Evolutionary conservation across 495 filamentous ascomycete genomes (phyloP).

Genomic region (Bacidia gigantensis): DNA sequence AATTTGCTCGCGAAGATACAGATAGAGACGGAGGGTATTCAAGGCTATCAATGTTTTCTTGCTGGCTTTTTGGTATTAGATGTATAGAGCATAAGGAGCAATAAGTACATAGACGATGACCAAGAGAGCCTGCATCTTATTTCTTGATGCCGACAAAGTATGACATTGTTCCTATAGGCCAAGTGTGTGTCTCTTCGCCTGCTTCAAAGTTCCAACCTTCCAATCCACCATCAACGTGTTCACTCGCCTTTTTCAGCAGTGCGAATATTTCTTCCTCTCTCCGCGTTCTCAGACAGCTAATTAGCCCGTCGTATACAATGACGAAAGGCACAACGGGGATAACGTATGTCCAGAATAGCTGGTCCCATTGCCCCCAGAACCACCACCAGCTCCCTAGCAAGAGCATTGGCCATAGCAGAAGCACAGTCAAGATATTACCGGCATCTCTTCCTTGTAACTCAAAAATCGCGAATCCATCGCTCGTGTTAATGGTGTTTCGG

Average conservation of each 20-base stretch:
- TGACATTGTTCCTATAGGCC: slow-evolving; percentile 16
- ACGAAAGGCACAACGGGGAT: slow-evolving; percentile 51
- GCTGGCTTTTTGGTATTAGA: too few species aligned
- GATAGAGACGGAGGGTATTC: too few species aligned
- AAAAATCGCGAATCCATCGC: slow-evolving; percentile 59
- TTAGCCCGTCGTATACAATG: slow-evolving; percentile 50
- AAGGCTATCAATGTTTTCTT: too few species aligned
- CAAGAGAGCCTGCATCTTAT: too few species aligned
- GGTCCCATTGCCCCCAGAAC: slow-evolving; percentile 43
- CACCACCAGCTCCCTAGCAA: slow-evolving; percentile 42
- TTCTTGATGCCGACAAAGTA: slow-evolving; percentile 19
- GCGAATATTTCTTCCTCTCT: slow-evolving; percentile 47
- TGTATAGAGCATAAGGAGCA: too few species aligned
- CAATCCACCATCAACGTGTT: slow-evolving; percentile 22
- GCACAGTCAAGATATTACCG: slow-evolving; percentile 38
- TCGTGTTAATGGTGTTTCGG: slow-evolving; percentile 44
- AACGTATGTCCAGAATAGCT: slow-evolving; percentile 50
- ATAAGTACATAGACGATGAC: too few species aligned
- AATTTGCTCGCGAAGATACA: not conserved
- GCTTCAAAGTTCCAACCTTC: slow-evolving; percentile 41
- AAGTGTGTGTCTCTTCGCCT: slow-evolving; percentile 29
- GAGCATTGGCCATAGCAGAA: slow-evolving; percentile 40
- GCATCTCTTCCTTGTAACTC: slow-evolving; percentile 53
- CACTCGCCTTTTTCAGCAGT: slow-evolving; percentile 38
- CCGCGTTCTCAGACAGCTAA: slow-evolving; percentile 51